phyloP scores from a whole-genome alignment of 805 yeast species.

The Tetrapisispora iriomotensis region DNA sequence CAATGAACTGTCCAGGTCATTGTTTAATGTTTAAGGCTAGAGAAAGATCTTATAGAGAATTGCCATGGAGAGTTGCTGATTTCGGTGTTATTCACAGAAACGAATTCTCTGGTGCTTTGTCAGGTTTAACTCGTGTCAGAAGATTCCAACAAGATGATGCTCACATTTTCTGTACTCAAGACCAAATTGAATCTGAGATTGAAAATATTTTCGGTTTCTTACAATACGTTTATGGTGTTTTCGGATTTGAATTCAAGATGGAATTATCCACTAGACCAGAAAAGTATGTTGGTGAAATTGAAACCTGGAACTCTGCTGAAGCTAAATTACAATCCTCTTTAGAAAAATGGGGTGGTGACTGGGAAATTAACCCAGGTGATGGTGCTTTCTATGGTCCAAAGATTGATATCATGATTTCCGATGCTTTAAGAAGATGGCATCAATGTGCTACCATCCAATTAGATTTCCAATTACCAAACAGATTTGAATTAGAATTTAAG shows the following conservation, averaged over 20 bases:
- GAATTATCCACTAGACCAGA: slow-evolving; percentile 97
- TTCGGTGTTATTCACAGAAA: slow-evolving; percentile 89
- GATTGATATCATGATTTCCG: slow-evolving; percentile 92
- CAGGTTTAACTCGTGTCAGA: slow-evolving; percentile 88
- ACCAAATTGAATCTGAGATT: slow-evolving; percentile 71
- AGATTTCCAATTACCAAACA: slow-evolving; percentile 94
- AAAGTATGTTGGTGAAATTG: slow-evolving; percentile 86
- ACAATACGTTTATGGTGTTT: slow-evolving; percentile 75
- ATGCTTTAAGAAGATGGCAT: slow-evolving; percentile 92
- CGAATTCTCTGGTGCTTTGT: slow-evolving; percentile 87
- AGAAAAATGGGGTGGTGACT: slow-evolving; percentile 74
- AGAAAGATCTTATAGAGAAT: slow-evolving; percentile 73
- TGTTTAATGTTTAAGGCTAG: slow-evolving; percentile 70
- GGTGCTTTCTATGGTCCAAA: slow-evolving; percentile 96
- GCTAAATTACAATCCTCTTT: slow-evolving; percentile 71
- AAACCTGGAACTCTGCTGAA: slow-evolving; percentile 92
- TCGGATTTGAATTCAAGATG: slow-evolving; percentile 94
- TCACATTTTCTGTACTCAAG: slow-evolving; percentile 79
- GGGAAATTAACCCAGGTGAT: slow-evolving; percentile 95
- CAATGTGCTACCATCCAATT: slow-evolving; percentile 98
- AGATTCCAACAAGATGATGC: slow-evolving; percentile 98
- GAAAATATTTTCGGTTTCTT: slow-evolving; percentile 72
- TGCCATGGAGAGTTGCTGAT: slow-evolving; percentile 80
- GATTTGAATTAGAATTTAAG: slow-evolving; percentile 86
- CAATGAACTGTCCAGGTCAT: slow-evolving; percentile 95